Percentiles rank a stretch among this genome's conserved stretches.
phyloP scores from a whole-genome alignment of 352 stramenopile genomes.

The Globisporangium lucens region DNA sequence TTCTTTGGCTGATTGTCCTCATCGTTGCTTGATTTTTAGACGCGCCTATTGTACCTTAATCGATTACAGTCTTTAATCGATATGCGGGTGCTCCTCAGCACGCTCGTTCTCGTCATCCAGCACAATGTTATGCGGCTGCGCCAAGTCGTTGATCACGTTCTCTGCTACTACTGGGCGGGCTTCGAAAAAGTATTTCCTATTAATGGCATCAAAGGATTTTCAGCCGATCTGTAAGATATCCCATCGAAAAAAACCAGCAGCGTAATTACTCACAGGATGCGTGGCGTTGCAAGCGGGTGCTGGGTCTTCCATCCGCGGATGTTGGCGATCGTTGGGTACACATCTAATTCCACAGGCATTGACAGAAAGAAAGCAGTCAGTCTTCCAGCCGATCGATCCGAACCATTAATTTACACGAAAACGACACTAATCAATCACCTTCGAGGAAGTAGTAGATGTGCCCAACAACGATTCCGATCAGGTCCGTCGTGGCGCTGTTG shows the following conservation, averaged over 20 bases:
- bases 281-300: slow-evolving; percentile 90
- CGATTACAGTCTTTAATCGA: slow-evolving; percentile 33
- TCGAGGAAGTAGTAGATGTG: slow-evolving; percentile 99
- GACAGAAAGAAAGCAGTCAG: not conserved
- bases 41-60: not conserved
- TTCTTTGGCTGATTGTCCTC: not conserved
- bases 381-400: not conserved
- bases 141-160: slow-evolving; percentile 63
- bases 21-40: not conserved
- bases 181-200: slow-evolving; percentile 66
- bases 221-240: not conserved
- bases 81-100: slow-evolving; percentile 42
- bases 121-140: slow-evolving; percentile 30
- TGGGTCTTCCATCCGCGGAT: slow-evolving; percentile 94
- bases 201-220: not conserved
- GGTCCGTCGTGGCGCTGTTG: slow-evolving; percentile 94
- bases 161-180: slow-evolving; percentile 44
- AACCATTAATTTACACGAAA: no score
- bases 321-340: slow-evolving; percentile 96
- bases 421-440: slow-evolving; percentile 40
- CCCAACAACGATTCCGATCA: slow-evolving; percentile 98
- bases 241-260: slow-evolving; percentile 15
- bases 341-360: slow-evolving; percentile 59
- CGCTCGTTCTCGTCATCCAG: slow-evolving; percentile 37
- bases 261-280: slow-evolving; percentile 68